Evolutionary conservation across 768 basidiomycete genomes (phyloP).

Genomic region (Mycena galericulata): DNA sequence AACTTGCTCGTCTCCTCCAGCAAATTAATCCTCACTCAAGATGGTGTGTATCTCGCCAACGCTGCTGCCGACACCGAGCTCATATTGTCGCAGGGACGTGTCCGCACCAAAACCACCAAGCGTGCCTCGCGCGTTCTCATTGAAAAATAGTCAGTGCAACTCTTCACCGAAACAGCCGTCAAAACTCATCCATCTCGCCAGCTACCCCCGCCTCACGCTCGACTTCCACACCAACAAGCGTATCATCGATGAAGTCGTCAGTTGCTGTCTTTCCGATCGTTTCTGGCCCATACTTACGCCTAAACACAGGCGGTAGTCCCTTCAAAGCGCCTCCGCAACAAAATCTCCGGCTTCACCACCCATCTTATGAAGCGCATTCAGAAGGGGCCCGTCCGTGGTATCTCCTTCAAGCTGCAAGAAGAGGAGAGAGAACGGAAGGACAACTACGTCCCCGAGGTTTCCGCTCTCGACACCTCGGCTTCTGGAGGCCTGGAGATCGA

Average conservation of each 20-base stretch:
- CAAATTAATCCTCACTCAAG: conserved; percentile 31
- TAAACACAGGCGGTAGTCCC: conserved; percentile 84
- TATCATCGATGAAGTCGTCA: conserved; percentile 96
- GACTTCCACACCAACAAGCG: conserved; percentile 99
- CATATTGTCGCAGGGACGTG: conserved; percentile 80
- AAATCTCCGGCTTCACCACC: conserved; percentile 99
- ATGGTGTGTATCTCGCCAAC: conserved; percentile 31
- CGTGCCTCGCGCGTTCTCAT: conserved; percentile 98
- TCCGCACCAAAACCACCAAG: conserved; percentile 99
- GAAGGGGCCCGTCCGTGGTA: conserved; percentile 97
- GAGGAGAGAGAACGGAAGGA: conserved; percentile 99
- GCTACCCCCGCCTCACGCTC: conserved; percentile 98
- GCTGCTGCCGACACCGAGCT: conserved; percentile 14
- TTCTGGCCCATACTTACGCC: neutral
- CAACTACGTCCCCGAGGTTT: conserved; percentile 98
- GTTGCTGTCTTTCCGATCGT: conserved; percentile 42
- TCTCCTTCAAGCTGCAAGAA: conserved; percentile 99
- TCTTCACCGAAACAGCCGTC: neutral
- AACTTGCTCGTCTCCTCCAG: too few relatives aligned
- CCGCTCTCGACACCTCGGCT: conserved; percentile 86
- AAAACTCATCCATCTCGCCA: conserved; percentile 43
- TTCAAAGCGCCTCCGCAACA: conserved; percentile 99
- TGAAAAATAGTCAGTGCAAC: conserved; percentile 91
- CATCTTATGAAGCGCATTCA: conserved; percentile 99
- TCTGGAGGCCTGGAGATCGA: conserved; percentile 86